A percentile compares a stretch with the other conserved stretches of the same genome.
These are phyloP conservation scores for Myotisia sp. DNA, from an alignment of 2,329 filamentous ascomycete genomes.

Conservation along the genomic window DNA sequence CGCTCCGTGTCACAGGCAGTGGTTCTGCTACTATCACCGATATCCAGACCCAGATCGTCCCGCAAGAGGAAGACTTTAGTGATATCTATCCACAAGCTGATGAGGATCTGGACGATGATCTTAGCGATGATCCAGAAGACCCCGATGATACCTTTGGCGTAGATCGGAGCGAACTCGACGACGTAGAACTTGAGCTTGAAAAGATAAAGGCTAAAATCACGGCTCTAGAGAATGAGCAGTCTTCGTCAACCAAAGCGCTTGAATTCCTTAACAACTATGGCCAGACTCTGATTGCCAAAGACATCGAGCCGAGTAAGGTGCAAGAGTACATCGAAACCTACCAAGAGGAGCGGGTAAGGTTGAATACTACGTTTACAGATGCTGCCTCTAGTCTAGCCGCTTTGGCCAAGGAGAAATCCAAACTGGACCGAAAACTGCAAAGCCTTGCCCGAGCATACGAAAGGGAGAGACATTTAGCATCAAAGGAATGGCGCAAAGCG, in stretches of 20 bases:
- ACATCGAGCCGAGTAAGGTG: slow-evolving; percentile 21
- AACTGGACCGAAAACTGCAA: slow-evolving; percentile 16
- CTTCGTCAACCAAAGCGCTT: slow-evolving; percentile 15
- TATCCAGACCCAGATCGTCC: slow-evolving; percentile 45
- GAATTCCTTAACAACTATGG: slow-evolving; percentile 25
- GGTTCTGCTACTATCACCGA: slow-evolving; percentile 47
- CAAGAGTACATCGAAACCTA: slow-evolving; percentile 25
- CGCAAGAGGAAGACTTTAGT: slow-evolving; percentile 41
- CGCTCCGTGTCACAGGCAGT: slow-evolving; percentile 46
- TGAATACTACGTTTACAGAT: slow-evolving; percentile 16
- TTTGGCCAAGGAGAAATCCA: slow-evolving; percentile 17
- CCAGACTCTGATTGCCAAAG: slow-evolving; percentile 17
- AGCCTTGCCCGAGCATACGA: slow-evolving; percentile 10
- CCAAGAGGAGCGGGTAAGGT: slow-evolving; percentile 16
- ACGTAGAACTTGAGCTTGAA: slow-evolving; percentile 20
- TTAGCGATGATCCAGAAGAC: slow-evolving; percentile 18
- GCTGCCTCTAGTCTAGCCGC: slow-evolving; percentile 16
- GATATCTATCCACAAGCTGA: slow-evolving; percentile 35
- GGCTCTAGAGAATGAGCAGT: slow-evolving; percentile 17
- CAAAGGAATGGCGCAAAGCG: slow-evolving; percentile 17
- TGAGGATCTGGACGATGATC: slow-evolving; percentile 17
- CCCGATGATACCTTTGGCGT: slow-evolving; percentile 9
- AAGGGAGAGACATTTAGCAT: slow-evolving; percentile 13
- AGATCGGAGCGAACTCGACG: slow-evolving; percentile 12
- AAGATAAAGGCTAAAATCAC: slow-evolving; percentile 21